phyloP scores from a whole-genome alignment of 345 rosid genomes.

The Hypericum androsaemum region DNA sequence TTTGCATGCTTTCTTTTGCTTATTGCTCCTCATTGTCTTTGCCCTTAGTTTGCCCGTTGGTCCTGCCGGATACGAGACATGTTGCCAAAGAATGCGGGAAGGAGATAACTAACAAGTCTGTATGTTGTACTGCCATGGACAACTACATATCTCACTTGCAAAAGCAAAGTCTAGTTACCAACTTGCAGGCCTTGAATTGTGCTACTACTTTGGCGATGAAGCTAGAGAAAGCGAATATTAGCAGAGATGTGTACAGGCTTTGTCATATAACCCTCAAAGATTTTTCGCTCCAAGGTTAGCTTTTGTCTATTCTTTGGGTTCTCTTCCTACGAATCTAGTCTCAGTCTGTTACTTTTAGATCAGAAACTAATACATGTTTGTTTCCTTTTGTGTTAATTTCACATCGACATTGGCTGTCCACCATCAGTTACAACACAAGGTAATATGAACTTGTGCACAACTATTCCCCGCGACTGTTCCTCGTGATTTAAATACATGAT shows the following conservation, averaged over 20 bases:
- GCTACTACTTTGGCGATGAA: slow-evolving; percentile 61
- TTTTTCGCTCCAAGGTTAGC: slow-evolving; percentile 90
- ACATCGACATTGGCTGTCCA: slow-evolving; percentile 5
- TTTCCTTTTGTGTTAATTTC: slow-evolving; percentile 10
- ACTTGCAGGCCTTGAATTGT: slow-evolving; percentile 91
- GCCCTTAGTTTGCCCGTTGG: slow-evolving; percentile 79
- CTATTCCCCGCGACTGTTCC: slow-evolving; percentile 2
- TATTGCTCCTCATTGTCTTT: background rate
- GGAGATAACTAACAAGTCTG: slow-evolving; percentile 41
- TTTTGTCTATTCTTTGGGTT: background rate
- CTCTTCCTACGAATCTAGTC: background rate
- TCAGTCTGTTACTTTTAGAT: background rate
- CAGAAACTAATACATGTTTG: slow-evolving; percentile 17
- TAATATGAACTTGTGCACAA: slow-evolving; percentile 14
- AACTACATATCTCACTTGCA: slow-evolving; percentile 86
- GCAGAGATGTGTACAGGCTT: slow-evolving; percentile 53
- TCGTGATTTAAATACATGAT: background rate
- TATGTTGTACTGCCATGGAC: slow-evolving; percentile 71
- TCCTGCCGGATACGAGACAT: slow-evolving; percentile 61
- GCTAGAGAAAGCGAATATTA: slow-evolving; percentile 56
- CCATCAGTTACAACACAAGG: slow-evolving; percentile 65
- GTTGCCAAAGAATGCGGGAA: slow-evolving; percentile 54
- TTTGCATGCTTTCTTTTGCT: background rate
- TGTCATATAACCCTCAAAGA: slow-evolving; percentile 91
- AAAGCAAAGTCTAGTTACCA: slow-evolving; percentile 83